Evolutionary conservation across 805 yeast species (phyloP).

Genomic region (Saccharomycodes ludwigii): DNA sequence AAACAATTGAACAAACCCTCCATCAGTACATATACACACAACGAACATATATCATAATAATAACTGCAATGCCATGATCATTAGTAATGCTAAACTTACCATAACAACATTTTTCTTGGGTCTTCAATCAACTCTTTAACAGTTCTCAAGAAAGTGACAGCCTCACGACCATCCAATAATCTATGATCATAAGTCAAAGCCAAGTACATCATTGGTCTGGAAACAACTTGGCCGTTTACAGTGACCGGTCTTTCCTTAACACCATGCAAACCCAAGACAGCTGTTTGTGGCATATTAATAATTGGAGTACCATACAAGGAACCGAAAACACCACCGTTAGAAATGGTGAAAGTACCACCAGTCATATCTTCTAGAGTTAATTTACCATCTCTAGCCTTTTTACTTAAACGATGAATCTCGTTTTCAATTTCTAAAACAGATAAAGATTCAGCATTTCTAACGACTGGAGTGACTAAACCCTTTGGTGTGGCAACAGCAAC

Average conservation of each 20-base stretch:
- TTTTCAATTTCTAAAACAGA: conserved; percentile 81
- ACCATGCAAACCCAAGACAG: conserved; percentile 95
- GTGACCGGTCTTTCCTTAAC: conserved; percentile 96
- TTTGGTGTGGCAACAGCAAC: conserved; percentile 98
- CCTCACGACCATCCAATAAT: conserved; percentile 97
- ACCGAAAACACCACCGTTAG: conserved; percentile 98
- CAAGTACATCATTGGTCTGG: conserved; percentile 99
- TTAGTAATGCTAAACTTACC: conserved; percentile 16
- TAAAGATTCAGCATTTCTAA: conserved; percentile 90
- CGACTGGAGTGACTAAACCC: conserved; percentile 96
- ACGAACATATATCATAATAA: no score
- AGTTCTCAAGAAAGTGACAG: conserved; percentile 91
- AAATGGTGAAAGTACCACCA: conserved; percentile 98
- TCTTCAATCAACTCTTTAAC: conserved; percentile 96
- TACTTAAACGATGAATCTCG: conserved; percentile 71
- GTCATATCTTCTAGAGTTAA: conserved; percentile 96
- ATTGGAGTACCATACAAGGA: conserved; percentile 97
- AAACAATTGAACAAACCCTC: no score
- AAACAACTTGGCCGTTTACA: conserved; percentile 87
- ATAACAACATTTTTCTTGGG: conserved; percentile 92
- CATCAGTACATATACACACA: no score
- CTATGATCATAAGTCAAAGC: conserved; percentile 98
- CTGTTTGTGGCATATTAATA: conserved; percentile 96
- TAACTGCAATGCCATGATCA: no score
- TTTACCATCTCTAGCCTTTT: conserved; percentile 94